Evolutionary conservation across 805 yeast species (phyloP).

Genomic region (Sugiyamaella boreocaroliniensis): DNA sequence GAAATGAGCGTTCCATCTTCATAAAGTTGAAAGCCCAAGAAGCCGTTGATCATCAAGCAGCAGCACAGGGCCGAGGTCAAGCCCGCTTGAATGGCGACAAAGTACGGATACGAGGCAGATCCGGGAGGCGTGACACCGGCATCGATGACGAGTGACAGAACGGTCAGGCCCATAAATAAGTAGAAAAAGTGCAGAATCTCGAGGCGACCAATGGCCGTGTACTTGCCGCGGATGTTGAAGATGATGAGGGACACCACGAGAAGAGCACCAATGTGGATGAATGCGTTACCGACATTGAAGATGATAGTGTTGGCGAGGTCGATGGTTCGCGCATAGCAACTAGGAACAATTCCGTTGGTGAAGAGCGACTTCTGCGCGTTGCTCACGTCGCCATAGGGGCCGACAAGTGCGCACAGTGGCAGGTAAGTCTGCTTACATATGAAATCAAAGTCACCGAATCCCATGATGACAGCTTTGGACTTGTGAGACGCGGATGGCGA

Average conservation of each 20-base stretch:
- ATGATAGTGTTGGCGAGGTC: constrained; percentile 87
- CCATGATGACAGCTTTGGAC: constrained; percentile 42
- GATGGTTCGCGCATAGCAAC: constrained; percentile 79
- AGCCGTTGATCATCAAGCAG: constrained; percentile 63
- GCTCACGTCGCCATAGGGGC: constrained; percentile 36
- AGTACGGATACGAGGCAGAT: constrained; percentile 64
- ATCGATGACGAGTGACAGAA: constrained; percentile 71
- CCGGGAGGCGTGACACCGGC: constrained; percentile 92
- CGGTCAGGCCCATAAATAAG: constrained; percentile 48
- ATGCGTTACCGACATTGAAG: constrained; percentile 81
- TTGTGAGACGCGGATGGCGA: background rate
- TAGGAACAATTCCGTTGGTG: constrained; percentile 59
- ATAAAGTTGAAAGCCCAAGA: constrained; percentile 84
- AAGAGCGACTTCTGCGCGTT: constrained; percentile 7
- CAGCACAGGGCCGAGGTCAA: constrained; percentile 65
- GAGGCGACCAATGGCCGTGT: constrained; percentile 88
- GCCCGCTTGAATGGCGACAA: constrained; percentile 77
- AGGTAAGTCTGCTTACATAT: constrained; percentile 65
- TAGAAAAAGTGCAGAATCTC: constrained; percentile 77
- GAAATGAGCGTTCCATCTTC: constrained; percentile 81
- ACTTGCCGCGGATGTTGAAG: constrained; percentile 72
- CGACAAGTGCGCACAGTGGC: constrained; percentile 74
- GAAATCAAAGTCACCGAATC: constrained; percentile 56
- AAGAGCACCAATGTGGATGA: constrained; percentile 72
- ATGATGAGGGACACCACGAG: constrained; percentile 60